Conservation (phyloP, 2,329 filamentous ascomycete genomes). For the Tolypocladium pustulatum region DNA sequence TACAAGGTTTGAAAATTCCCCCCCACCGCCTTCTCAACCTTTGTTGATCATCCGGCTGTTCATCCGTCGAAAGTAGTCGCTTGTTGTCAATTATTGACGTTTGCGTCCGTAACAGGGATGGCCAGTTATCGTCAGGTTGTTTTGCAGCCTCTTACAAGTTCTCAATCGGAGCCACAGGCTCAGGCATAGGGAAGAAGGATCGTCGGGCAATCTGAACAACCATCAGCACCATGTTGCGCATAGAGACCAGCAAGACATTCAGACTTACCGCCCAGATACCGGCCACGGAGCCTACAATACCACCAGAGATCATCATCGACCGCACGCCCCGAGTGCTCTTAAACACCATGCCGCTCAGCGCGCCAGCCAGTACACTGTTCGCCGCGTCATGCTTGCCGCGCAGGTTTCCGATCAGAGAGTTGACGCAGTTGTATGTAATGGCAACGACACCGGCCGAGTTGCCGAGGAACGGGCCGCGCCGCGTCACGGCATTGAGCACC, state of each 20-base stretch:
- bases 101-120: not conserved
- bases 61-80: not conserved
- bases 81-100: not conserved
- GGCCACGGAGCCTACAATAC: constrained; percentile 76
- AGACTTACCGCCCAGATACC: constrained; percentile 80
- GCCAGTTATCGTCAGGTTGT: constrained; percentile 4
- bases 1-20: constrained; percentile 13
- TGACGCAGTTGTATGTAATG: constrained; percentile 90
- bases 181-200: constrained; percentile 30
- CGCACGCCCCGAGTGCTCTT: constrained; percentile 86
- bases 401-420: constrained; percentile 69
- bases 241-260: constrained; percentile 1
- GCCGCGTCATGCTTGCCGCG: constrained; percentile 81
- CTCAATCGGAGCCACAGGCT: constrained; percentile 16
- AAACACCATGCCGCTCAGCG: constrained; percentile 84
- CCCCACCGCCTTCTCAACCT: not conserved
- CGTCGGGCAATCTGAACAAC: constrained; percentile 24
- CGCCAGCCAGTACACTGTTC: constrained; percentile 81
- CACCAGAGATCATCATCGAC: constrained; percentile 91
- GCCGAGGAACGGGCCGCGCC: constrained; percentile 86
- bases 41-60: not conserved
- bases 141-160: constrained; percentile 13
- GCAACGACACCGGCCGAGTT: constrained; percentile 95
- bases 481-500: constrained; percentile 86
- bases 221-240: not conserved